These are phyloP conservation scores for Zangia roseola DNA, from an alignment of 768 basidiomycete genomes.

Conservation along the genomic window DNA sequence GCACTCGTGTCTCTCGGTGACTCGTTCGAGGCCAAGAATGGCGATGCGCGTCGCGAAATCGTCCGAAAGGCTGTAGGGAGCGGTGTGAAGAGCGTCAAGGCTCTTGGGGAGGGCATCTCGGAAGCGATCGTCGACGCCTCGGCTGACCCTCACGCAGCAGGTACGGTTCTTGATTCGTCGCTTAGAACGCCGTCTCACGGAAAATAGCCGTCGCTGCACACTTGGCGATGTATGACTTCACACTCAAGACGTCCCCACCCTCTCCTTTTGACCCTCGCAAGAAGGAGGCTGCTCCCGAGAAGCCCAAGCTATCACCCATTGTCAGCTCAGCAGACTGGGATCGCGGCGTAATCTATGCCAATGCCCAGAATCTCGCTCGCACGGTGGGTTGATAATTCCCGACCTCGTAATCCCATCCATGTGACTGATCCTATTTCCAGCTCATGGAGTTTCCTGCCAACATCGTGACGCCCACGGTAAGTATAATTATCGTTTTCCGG, in stretches of 20 bases:
- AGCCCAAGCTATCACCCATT: constrained; percentile 48
- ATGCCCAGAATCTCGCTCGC: constrained; percentile 77
- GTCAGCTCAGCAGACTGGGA: constrained; percentile 60
- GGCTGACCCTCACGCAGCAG: constrained; percentile 73
- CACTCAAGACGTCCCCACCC: constrained; percentile 70
- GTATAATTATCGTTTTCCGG: constrained; percentile 8
- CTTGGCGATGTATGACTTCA: constrained; percentile 73
- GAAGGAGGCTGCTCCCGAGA: constrained; percentile 48
- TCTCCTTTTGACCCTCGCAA: constrained; percentile 65
- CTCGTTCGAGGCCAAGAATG: constrained; percentile 45
- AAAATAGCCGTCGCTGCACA: constrained; percentile 71
- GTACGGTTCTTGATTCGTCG: constrained; percentile 32
- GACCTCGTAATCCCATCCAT: neutral
- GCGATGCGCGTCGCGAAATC: constrained; percentile 54
- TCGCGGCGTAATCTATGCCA: constrained; percentile 67
- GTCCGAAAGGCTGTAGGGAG: constrained; percentile 70
- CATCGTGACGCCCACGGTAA: constrained; percentile 78
- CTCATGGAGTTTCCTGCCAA: constrained; percentile 86
- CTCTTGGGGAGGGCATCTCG: constrained; percentile 56
- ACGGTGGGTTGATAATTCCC: constrained; percentile 45
- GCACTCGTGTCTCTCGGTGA: constrained; percentile 61
- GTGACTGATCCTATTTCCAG: constrained; percentile 40
- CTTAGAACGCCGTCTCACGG: neutral
- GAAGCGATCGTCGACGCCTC: constrained; percentile 64
- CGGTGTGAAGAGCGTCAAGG: constrained; percentile 68